Percentiles rank a stretch among this genome's conserved stretches.
Conservation (phyloP, 768 basidiomycete genomes). For the Phylloporus sp. region DNA sequence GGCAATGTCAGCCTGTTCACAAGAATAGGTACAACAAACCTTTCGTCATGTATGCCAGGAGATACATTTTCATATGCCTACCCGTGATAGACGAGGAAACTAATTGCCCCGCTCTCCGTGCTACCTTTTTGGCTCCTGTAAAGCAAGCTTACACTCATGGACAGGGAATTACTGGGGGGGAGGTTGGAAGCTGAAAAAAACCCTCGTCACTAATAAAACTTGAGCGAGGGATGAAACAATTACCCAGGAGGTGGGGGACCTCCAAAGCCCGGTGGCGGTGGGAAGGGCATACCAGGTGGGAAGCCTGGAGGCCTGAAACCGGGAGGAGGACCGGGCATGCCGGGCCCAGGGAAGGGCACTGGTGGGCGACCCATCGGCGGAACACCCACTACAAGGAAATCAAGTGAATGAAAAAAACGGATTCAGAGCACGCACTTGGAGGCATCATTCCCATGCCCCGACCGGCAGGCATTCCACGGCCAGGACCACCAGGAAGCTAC, state of each 20-base stretch:
- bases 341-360: slow-evolving; percentile 57
- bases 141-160: slow-evolving; percentile 6
- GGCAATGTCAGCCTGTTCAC: slow-evolving; percentile 23
- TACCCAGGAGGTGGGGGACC: slow-evolving; percentile 87
- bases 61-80: slow-evolving; percentile 26
- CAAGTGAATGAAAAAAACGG: slow-evolving; percentile 13
- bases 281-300: slow-evolving; percentile 75
- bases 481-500: slow-evolving; percentile 83
- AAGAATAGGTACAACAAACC: slow-evolving; percentile 26
- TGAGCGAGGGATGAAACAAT: slow-evolving; percentile 20
- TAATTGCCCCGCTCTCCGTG: slow-evolving; percentile 23
- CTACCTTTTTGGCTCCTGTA: slow-evolving; percentile 14
- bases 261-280: slow-evolving; percentile 75
- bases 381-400: slow-evolving; percentile 45
- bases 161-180: slow-evolving; percentile 36
- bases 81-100: slow-evolving; percentile 20
- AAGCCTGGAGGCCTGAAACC: slow-evolving; percentile 83
- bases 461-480: slow-evolving; percentile 93
- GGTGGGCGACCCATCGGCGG: slow-evolving; percentile 64
- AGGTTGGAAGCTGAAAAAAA: slow-evolving; percentile 40
- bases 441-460: slow-evolving; percentile 97
- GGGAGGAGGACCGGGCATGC: slow-evolving; percentile 83
- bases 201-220: slow-evolving; percentile 3
- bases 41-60: slow-evolving; percentile 16
- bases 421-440: slow-evolving; percentile 50